Evolutionary conservation across 352 stramenopile species (phyloP).

Genomic region (Phytophthora constricta): DNA sequence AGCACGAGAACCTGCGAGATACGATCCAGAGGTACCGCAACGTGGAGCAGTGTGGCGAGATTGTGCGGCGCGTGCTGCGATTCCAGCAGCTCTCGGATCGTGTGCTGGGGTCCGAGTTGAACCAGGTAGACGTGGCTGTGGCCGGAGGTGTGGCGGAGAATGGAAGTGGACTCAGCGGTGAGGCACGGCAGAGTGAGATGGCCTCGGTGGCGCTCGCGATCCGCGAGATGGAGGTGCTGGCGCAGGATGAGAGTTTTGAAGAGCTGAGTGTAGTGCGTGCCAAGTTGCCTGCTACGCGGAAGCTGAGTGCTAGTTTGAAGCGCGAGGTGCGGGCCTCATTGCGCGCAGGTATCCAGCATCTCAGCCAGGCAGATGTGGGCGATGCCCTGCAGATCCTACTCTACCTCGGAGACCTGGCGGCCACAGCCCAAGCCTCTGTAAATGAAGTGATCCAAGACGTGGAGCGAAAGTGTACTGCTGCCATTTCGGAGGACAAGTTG

Average conservation of each 20-base stretch:
- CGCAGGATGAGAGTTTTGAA: constrained; percentile 62
- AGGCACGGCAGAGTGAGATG: constrained; percentile 53
- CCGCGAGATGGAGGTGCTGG: constrained; percentile 69
- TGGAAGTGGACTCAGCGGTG: constrained; percentile 14
- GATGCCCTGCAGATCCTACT: constrained; percentile 85
- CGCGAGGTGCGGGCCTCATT: constrained; percentile 61
- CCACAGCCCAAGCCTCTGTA: constrained; percentile 74
- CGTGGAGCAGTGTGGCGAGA: constrained; percentile 74
- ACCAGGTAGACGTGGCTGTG: constrained; percentile 27
- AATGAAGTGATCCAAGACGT: constrained; percentile 88
- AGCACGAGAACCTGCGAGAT: constrained; percentile 63
- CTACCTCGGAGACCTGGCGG: constrained; percentile 66
- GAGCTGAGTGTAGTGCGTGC: constrained; percentile 69
- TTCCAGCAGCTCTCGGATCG: constrained; percentile 79
- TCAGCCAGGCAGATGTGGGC: constrained; percentile 75
- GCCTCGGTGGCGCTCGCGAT: constrained; percentile 72
- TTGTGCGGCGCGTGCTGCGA: constrained; percentile 74
- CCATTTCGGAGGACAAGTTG: constrained; percentile 73
- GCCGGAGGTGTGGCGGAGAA: constrained; percentile 8
- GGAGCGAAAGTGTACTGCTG: constrained; percentile 63
- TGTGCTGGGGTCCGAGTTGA: constrained; percentile 50
- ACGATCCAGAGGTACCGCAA: constrained; percentile 82
- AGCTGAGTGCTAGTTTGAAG: constrained; percentile 55
- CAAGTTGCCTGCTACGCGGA: constrained; percentile 56
- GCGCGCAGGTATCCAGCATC: constrained; percentile 51